phyloP scores from a whole-genome alignment of 2,329 filamentous ascomycete genomes.

The Botrytis sinoallii region DNA sequence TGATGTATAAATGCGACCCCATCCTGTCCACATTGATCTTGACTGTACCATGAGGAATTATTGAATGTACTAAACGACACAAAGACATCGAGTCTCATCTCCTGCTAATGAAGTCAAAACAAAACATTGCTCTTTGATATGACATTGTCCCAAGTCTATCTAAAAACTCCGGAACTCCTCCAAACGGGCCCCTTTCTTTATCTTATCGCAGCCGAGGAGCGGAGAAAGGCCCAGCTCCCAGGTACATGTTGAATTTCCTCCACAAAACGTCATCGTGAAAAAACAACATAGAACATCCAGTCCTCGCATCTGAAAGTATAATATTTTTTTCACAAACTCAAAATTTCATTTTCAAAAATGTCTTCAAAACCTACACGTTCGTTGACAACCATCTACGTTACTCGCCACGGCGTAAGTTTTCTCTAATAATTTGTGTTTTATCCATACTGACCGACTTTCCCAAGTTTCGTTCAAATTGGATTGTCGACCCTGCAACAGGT shows the following conservation, averaged over 20 bases:
- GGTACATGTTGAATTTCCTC: conserved; percentile 9
- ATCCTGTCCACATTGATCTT: neutral
- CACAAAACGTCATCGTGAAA: conserved; percentile 16
- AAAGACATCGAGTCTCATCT: neutral
- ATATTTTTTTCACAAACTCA: conserved; percentile 27
- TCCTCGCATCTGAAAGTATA: conserved; percentile 38
- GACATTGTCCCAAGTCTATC: neutral
- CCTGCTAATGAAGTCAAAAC: neutral
- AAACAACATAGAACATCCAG: neutral
- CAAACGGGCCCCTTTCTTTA: conserved; percentile 25
- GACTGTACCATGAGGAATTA: neutral
- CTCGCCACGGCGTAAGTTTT: conserved; percentile 67
- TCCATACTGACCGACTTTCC: conserved; percentile 23
- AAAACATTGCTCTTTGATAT: neutral
- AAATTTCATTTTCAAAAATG: neutral
- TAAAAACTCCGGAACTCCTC: conserved; percentile 21
- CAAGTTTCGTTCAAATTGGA: conserved; percentile 89
- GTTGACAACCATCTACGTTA: conserved; percentile 59
- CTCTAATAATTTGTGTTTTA: conserved; percentile 21
- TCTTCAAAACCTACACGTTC: conserved; percentile 15
- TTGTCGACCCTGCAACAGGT: conserved; percentile 76
- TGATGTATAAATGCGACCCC: neutral
- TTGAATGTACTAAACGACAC: conserved; percentile 1
- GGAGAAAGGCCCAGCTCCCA: neutral
- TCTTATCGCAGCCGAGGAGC: conserved; percentile 19